Base-by-base conservation (phyloP, 2,329 filamentous ascomycete genomes). In the Ceratocystiopsis minuta region DNA sequence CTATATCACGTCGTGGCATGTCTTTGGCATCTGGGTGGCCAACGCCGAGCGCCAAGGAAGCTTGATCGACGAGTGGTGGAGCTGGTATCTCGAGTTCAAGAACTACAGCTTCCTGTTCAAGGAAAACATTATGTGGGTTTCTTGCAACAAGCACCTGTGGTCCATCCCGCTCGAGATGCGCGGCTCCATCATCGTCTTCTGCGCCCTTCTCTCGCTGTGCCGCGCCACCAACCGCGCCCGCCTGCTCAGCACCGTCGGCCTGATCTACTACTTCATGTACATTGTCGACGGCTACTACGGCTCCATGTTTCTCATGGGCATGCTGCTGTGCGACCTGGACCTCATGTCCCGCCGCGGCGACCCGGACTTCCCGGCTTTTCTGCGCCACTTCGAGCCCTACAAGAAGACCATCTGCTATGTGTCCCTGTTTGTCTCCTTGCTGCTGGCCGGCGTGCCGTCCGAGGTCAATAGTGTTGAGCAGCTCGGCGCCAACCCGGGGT, bases 21-120 rank as follows among this genome's bases (percentile, higher is more conserved):
- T 68, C 0, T 63, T 74, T 34, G 24, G 64, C 6, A 58, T 70
- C 43, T 65, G 60, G 55, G 57, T 59, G 7, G 44, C 60, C 7
- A 57, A 61, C 13, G 55, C 55, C 17, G 54, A 58, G 14, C 54
- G 57, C 12, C 55, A 67, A 45, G 48, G 48, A 5, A 68, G 49
- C 31, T 64, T 66, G 50, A 46, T 53, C 9, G 65, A 63, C 12
- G 72, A 76, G 49, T 46, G 73, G 2, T 70, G 65, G 59, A 49
- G 54, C 6, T 62, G 65, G 50, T 68, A 68, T 47, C 45, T 54
- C 45, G 72, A 80, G 53, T 62, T 72, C 53, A 81, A 80, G 53
- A 79, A 79, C 54, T 80, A 77, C 58, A 80, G 68, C 55, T 81
- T 77, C 53, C 54, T 79, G 34, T 81, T 73, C 57, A 68, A 70